Percentiles rank a stretch among this genome's conserved stretches.
phyloP scores from a whole-genome alignment of 345 rosid genomes.

The Mercurialis annua region DNA sequence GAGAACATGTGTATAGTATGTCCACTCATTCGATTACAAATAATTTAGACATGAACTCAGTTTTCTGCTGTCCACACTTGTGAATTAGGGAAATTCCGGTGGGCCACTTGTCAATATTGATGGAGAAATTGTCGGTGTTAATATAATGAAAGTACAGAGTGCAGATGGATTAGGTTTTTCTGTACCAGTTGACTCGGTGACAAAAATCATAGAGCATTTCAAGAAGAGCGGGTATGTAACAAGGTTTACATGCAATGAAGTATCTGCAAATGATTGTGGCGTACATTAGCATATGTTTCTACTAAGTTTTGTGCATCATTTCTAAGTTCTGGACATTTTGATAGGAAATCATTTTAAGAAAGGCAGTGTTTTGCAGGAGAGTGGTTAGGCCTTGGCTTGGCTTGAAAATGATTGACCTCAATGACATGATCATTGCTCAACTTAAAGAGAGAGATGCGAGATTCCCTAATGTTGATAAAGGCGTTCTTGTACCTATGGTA shows the following conservation, averaged over 20 bases:
- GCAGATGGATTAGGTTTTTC: constrained; percentile 85
- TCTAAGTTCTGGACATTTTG: not conserved
- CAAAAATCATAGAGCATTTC: constrained; percentile 77
- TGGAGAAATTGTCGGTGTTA: constrained; percentile 89
- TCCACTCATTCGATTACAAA: not conserved
- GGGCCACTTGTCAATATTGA: constrained; percentile 91
- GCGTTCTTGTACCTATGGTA: constrained; percentile 76
- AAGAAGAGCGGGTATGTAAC: constrained; percentile 65
- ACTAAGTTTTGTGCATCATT: not conserved
- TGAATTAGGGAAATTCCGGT: constrained; percentile 82
- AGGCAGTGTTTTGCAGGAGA: constrained; percentile 49
- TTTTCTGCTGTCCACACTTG: constrained; percentile 11
- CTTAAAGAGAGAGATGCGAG: constrained; percentile 71
- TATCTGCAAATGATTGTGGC: not conserved
- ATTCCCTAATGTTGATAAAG: constrained; percentile 66
- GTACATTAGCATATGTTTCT: not conserved
- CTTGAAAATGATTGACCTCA: constrained; percentile 87
- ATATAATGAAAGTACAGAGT: constrained; percentile 71
- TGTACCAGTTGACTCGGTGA: constrained; percentile 74
- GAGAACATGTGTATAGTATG: not conserved
- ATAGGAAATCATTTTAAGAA: not conserved
- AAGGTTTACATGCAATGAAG: not conserved
- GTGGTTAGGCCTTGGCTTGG: constrained; percentile 96
- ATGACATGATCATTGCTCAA: constrained; percentile 70
- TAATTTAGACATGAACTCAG: not conserved